These are phyloP conservation scores for Kodamaea restingae DNA, from an alignment of 805 yeast genomes.

Conservation along the genomic window DNA sequence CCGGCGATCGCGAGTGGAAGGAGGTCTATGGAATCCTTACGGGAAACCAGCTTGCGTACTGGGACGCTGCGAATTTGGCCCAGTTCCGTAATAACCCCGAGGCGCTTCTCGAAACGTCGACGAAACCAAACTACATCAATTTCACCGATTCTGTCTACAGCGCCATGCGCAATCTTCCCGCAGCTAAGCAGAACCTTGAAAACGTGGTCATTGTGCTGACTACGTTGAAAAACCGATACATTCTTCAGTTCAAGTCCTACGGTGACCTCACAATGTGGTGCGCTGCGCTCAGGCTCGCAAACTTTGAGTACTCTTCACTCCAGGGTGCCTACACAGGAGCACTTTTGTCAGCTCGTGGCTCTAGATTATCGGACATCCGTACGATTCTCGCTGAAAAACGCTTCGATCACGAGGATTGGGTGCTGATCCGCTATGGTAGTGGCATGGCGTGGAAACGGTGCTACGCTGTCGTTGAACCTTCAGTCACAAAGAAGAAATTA, in stretches of 20 bases:
- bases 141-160: slow-evolving; percentile 86
- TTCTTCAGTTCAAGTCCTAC: slow-evolving; percentile 69
- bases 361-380: slow-evolving; percentile 79
- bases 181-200: slow-evolving; percentile 56
- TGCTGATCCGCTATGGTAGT: slow-evolving; percentile 87
- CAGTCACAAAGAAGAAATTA: slow-evolving; percentile 46
- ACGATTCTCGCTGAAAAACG: slow-evolving; percentile 82
- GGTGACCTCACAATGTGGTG: slow-evolving; percentile 73
- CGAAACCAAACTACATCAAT: slow-evolving; percentile 84
- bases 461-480: slow-evolving; percentile 81
- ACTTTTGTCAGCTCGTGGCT: slow-evolving; percentile 84
- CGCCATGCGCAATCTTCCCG: slow-evolving; percentile 63
- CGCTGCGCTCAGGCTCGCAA: slow-evolving; percentile 74
- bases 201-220: slow-evolving; percentile 89
- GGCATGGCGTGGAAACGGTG: slow-evolving; percentile 98
- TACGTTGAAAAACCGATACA: slow-evolving; percentile 81
- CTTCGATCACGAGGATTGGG: slow-evolving; percentile 90
- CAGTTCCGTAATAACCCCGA: slow-evolving; percentile 50
- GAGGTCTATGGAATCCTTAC: slow-evolving; percentile 90
- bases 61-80: slow-evolving; percentile 75
- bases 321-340: slow-evolving; percentile 98
- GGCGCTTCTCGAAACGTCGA: slow-evolving; percentile 51
- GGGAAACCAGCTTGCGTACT: slow-evolving; percentile 87
- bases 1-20: slow-evolving; percentile 79
- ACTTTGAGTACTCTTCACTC: slow-evolving; percentile 73